Evolutionary conservation across 1,139 yeast species (phyloP), one percentile per base, ranked within the genome.

Genomic region (Entelexis sorbosivorans): DNA sequence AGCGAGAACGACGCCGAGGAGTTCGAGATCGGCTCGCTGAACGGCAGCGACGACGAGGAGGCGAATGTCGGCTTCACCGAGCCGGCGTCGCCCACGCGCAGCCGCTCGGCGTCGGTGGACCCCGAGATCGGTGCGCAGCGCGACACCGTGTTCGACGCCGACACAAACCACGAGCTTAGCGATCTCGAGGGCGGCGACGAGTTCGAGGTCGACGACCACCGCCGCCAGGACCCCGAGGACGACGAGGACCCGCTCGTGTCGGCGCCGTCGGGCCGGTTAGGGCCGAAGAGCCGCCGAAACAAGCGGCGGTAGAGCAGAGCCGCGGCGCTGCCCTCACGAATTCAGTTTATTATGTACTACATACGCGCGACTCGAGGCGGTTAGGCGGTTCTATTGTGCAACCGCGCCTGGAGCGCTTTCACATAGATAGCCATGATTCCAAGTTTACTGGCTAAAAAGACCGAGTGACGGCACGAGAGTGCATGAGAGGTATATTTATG

Each of bases 1-100:
- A 88, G 81, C 56, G 85, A 80, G 46, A 85, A 79, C 54, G 79
- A 76, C 39, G 74, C 71, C 20, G 82, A 76, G 38, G 86, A 79
- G 47, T 71, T 71, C 59, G 74, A 71, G 54, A 70, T 71, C 54
- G 74, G 71, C 33, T 68, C 73, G 20, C 56, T 70, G 46, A 62
- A 69, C 34, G 73, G 67, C 47, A 64, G 68, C 33, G 61, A 63
- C 38, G 69, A 63, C 35, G 71, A 68, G 33, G 66, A 64, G 44
- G 56, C 51, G 17, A 56, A 43, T 38, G 20, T 19, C 19, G 49
- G 42, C 17, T 28, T 22, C 32, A 47, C n/a, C 16, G 42, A 6
- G 31, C 35, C 33, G 22, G 36, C 19, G 16, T 32, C 38, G 39
- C 39, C 47, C 24, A 19, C 32, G 31, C 47, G 33, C 36, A 13